Conservation (phyloP, 2,329 filamentous ascomycete genomes). For the Botryosphaeria dothidea region DNA sequence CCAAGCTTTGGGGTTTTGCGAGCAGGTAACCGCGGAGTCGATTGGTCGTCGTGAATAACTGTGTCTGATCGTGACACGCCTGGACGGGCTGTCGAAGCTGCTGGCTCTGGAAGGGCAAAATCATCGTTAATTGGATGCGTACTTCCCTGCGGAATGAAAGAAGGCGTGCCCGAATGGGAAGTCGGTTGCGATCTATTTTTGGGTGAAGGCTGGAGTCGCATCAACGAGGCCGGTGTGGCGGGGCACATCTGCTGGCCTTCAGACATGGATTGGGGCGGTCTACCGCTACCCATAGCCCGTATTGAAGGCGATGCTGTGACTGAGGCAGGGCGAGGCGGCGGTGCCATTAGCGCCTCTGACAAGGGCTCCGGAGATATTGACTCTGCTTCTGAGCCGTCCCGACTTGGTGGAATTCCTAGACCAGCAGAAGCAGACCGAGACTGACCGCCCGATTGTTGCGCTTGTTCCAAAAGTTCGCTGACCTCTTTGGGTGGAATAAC, state of each 20-base stretch:
- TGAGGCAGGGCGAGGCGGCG: slow-evolving; percentile 66
- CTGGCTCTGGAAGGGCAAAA: slow-evolving; percentile 73
- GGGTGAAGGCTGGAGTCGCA: slow-evolving; percentile 54
- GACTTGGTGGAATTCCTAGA: slow-evolving; percentile 28
- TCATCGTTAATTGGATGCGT: slow-evolving; percentile 54
- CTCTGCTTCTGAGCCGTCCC: slow-evolving; percentile 46
- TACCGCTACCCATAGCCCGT: slow-evolving; percentile 43
- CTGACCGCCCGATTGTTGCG: slow-evolving; percentile 29
- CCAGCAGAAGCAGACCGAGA: slow-evolving; percentile 18
- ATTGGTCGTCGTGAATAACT: slow-evolving; percentile 46
- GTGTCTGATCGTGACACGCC: slow-evolving; percentile 55
- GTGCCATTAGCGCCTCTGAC: slow-evolving; percentile 50
- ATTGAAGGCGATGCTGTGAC: slow-evolving; percentile 69
- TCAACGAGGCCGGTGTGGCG: slow-evolving; percentile 84
- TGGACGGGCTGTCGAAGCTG: slow-evolving; percentile 53
- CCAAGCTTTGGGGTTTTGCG: slow-evolving; percentile 67
- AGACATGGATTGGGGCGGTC: slow-evolving; percentile 33
- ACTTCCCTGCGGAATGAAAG: slow-evolving; percentile 29
- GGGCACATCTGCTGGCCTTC: slow-evolving; percentile 26
- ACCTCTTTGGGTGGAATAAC: slow-evolving; percentile 48
- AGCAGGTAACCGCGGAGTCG: slow-evolving; percentile 64
- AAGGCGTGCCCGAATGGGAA: slow-evolving; percentile 18
- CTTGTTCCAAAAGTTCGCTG: slow-evolving; percentile 42
- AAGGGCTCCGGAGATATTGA: slow-evolving; percentile 54
- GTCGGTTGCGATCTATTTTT: background rate